Evolutionary conservation across 108 stramenopile genomes (phyloP), one percentile per base, ranked within the genome.

Genomic region (Nitzschia putrida): DNA sequence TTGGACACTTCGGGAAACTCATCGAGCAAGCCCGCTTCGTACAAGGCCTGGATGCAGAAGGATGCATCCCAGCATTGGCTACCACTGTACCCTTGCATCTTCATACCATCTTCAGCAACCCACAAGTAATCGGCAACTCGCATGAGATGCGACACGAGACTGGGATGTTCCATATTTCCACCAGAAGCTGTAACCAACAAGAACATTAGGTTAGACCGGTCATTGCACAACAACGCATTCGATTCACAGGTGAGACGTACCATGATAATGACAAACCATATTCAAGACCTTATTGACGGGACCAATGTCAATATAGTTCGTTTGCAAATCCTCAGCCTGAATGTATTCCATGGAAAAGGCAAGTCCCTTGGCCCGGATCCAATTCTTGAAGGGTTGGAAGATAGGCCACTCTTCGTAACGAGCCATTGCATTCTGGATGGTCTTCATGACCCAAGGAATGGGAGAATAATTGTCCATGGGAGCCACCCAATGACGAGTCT

Each of bases 51-150:
- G 53, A 90, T 74, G 29, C 89, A 89, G 74, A 99, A 99, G n/a
- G 92, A 94, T 7, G 96, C 95, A 78, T 99, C 98, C 98, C 98
- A 99, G 68, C 96, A 95, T 73, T 98, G 97, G 43, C 81, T 83
- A 11, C 98, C 98, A 71, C 97, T 98, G 86, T 99, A 99, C 37
- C 98, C 98, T 68, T 99, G 97, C 98, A 99, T 97, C 83, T 97
- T 98, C 88, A 99, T 85, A 13, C 98, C 98, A 83, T 99, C 98
- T 84, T 99, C 98, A 8, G 97, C 97, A 34, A 99, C 81, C 97
- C 97, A 99, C 18, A 99, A 79, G 71, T 98, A 99, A 78, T 99
- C 98, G 18, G 79, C 81, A 12, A 97, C 84, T 25, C 98, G 84
- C 66, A 82, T 85, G 53, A 96, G 85, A 73, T 99, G 98, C 26